Evolutionary conservation across 2,329 filamentous ascomycete genomes (phyloP).

Genomic region (Trichothecium roseum): DNA sequence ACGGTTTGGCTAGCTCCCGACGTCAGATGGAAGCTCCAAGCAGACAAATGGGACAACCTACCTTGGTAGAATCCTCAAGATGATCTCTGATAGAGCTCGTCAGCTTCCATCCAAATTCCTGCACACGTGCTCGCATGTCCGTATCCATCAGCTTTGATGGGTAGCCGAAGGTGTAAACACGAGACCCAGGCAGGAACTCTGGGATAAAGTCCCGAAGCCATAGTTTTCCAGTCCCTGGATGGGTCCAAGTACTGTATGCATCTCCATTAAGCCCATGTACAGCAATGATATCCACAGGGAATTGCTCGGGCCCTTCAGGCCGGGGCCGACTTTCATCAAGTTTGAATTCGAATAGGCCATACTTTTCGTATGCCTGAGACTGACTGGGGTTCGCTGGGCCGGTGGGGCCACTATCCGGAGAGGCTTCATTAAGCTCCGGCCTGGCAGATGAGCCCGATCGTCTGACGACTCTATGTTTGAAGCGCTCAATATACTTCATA

Average conservation of each 20-base stretch:
- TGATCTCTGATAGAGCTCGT: background rate
- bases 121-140: background rate
- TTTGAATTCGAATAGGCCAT: too few species aligned
- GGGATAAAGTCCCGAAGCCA: constrained; percentile 3
- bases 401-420: too few species aligned
- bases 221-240: background rate
- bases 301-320: too few species aligned
- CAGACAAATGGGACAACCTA: constrained; percentile 1
- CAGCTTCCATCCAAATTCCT: constrained; percentile 1
- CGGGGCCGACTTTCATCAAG: too few species aligned
- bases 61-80: background rate
- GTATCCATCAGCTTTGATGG: background rate
- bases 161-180: constrained; percentile 4
- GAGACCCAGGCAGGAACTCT: background rate
- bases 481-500: too few species aligned
- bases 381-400: too few species aligned
- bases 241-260: constrained; percentile 1
- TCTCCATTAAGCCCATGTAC: constrained; percentile 3
- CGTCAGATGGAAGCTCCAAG: too few species aligned
- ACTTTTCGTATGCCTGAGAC: too few species aligned
- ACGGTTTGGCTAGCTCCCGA: constrained; percentile 5
- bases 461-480: too few species aligned
- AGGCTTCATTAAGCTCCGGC: too few species aligned
- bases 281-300: constrained; percentile 3
- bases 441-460: too few species aligned